Conservation (phyloP, 371 early-diverging fungal species). For the Actinomucor elegans region DNA sequence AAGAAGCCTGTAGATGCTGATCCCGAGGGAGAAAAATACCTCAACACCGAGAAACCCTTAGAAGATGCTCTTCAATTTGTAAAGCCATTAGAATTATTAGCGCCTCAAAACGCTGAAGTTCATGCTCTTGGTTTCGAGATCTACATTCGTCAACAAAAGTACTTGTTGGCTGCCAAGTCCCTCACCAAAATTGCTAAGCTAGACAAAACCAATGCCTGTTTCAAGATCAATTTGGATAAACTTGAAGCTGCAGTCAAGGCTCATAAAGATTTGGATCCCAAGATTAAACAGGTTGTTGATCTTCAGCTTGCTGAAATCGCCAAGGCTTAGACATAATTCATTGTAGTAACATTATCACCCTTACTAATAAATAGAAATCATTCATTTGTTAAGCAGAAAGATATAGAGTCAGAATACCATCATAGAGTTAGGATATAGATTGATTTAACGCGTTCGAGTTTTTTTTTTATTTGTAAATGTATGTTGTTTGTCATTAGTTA, state of each 20-base stretch:
- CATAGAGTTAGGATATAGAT: too few relatives aligned
- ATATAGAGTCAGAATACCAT: too few relatives aligned
- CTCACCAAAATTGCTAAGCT: constrained; percentile 59
- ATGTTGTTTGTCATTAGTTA: too few relatives aligned
- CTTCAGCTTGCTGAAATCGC: constrained; percentile 18
- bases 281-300: constrained; percentile 24
- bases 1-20: constrained; percentile 62
- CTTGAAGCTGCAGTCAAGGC: constrained; percentile 51
- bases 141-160: constrained; percentile 78
- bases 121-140: constrained; percentile 75
- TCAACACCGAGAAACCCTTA: constrained; percentile 65
- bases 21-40: constrained; percentile 65
- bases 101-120: constrained; percentile 57
- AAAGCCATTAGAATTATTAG: constrained; percentile 64
- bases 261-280: constrained; percentile 18
- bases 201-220: constrained; percentile 49
- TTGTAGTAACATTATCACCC: background rate
- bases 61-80: constrained; percentile 78
- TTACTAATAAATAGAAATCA: background rate
- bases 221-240: constrained; percentile 55
- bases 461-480: too few relatives aligned
- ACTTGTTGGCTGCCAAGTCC: constrained; percentile 70
- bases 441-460: too few relatives aligned
- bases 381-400: too few relatives aligned
- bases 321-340: background rate